These are phyloP conservation scores for Backusella mclennaniae DNA, from an alignment of 192 early-diverging fungal species.

Conservation along the genomic window DNA sequence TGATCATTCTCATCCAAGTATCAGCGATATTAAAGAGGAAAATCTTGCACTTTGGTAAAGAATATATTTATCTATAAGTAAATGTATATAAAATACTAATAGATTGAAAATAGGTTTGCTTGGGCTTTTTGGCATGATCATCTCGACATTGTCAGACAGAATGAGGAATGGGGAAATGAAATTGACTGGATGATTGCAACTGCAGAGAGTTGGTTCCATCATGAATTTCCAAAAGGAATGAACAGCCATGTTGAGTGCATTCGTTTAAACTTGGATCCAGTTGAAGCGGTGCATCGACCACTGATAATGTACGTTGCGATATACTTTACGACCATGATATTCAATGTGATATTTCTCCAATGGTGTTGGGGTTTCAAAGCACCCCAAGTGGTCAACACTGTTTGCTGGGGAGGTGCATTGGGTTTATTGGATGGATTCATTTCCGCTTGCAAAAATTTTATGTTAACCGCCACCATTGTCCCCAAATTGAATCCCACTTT, in stretches of 20 bases:
- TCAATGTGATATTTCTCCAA: slow-evolving; percentile 12
- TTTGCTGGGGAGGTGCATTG: slow-evolving; percentile 20
- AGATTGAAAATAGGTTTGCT: slow-evolving; percentile 41
- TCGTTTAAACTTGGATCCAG: slow-evolving; percentile 52
- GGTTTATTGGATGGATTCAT: not conserved
- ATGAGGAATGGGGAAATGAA: slow-evolving; percentile 35
- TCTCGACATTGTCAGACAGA: slow-evolving; percentile 33
- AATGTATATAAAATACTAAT: not conserved
- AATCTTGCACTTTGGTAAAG: slow-evolving; percentile 33
- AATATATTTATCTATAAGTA: not conserved
- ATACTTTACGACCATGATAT: slow-evolving; percentile 23
- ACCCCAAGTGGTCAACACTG: not conserved
- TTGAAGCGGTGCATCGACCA: slow-evolving; percentile 56
- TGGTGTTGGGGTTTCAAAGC: slow-evolving; percentile 21
- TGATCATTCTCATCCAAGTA: slow-evolving; percentile 17
- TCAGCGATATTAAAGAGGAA: slow-evolving; percentile 29
- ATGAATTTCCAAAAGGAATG: slow-evolving; percentile 42
- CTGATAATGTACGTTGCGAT: slow-evolving; percentile 52
- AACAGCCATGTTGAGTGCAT: slow-evolving; percentile 54
- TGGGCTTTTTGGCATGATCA: slow-evolving; percentile 51
- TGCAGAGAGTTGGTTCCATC: slow-evolving; percentile 34
- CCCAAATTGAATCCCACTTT: not conserved
- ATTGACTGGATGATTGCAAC: slow-evolving; percentile 39
- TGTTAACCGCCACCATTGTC: not conserved
- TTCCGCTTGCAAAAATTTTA: not conserved